phyloP scores from a whole-genome alignment of 805 yeast genomes.

The Wickerhamiella nectarea region DNA sequence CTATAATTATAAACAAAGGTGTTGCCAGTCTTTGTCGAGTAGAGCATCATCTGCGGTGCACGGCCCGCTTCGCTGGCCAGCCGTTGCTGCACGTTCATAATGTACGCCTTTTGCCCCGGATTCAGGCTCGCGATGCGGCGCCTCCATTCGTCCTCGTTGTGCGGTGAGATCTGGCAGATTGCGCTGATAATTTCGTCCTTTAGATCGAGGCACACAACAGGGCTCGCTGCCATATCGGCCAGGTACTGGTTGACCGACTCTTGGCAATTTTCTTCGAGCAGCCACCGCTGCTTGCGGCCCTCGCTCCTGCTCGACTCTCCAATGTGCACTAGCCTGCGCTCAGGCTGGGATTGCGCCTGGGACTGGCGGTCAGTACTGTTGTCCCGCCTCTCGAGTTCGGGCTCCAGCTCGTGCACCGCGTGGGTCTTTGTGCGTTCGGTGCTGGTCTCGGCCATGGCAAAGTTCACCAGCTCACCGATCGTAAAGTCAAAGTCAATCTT shows the following conservation, averaged over 20 bases:
- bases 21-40: constrained; percentile 65
- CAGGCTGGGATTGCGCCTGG: neutral
- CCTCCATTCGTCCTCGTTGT: constrained; percentile 37
- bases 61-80: constrained; percentile 56
- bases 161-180: constrained; percentile 31
- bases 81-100: constrained; percentile 56
- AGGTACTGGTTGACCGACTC: constrained; percentile 44
- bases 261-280: constrained; percentile 65
- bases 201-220: constrained; percentile 64
- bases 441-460: constrained; percentile 13
- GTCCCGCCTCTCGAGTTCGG: constrained; percentile 14
- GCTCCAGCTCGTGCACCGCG: neutral
- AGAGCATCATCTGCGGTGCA: constrained; percentile 55
- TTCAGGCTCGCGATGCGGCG: constrained; percentile 73
- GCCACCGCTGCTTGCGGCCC: constrained; percentile 59
- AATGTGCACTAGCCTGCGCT: constrained; percentile 35
- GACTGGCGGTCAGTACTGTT: neutral
- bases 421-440: neutral
- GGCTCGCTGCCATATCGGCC: constrained; percentile 45
- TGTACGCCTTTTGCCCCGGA: constrained; percentile 73
- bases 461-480: constrained; percentile 45
- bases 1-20: constrained; percentile 44
- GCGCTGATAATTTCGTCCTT: constrained; percentile 77
- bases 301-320: constrained; percentile 68
- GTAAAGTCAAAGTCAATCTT: constrained; percentile 61